Percentiles rank a stretch among this genome's conserved stretches.
Conservation (phyloP, 257 asterid genomes). For the Petunia secreta region DNA sequence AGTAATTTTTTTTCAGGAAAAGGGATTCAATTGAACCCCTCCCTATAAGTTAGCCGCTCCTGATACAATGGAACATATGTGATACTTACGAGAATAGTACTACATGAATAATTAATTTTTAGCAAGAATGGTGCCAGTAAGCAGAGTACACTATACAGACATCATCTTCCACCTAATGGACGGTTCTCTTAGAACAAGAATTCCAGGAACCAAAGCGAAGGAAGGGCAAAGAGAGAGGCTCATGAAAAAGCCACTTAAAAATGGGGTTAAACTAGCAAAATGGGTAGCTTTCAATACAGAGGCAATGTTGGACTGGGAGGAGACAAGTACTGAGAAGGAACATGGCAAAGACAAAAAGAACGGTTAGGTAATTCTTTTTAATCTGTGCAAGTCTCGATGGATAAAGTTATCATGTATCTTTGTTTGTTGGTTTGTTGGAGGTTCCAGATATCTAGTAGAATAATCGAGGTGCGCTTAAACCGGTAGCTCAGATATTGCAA, state of each 20-base stretch:
- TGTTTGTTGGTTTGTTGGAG: no score
- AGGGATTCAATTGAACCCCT: no score
- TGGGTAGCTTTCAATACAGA: neutral
- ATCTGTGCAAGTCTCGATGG: no score
- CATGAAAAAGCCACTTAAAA: neutral
- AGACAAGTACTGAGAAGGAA: neutral
- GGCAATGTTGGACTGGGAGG: neutral
- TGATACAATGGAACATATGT: neutral
- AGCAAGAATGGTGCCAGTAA: neutral
- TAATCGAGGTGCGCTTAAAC: neutral
- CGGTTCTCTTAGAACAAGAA: constrained; percentile 22
- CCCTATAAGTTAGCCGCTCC: no score
- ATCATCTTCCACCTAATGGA: neutral
- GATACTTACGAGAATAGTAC: neutral
- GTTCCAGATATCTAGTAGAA: neutral
- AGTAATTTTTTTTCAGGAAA: no score
- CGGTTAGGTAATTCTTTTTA: no score
- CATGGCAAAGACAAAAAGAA: neutral
- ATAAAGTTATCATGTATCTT: no score
- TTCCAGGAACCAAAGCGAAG: constrained; percentile 18
- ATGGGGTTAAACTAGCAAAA: neutral
- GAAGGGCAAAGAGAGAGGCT: neutral
- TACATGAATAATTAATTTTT: neutral
- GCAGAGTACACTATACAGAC: neutral
- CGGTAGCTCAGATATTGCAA: neutral